Evolutionary conservation across 352 stramenopile genomes (phyloP).

Genomic region (Phytophthora fragariaefolia): DNA sequence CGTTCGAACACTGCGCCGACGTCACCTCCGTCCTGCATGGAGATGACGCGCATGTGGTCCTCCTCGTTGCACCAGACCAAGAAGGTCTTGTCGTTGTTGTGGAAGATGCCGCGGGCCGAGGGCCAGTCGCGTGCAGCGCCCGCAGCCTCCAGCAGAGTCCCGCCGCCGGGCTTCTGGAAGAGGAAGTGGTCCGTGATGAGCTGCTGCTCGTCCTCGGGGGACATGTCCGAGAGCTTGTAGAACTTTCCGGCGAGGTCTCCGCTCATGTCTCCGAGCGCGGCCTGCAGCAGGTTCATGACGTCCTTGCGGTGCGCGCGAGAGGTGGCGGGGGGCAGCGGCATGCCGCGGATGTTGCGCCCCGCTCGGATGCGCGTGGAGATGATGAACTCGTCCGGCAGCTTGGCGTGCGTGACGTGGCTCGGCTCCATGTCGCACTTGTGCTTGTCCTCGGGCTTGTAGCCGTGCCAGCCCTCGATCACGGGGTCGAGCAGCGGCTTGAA

Average conservation of each 20-base stretch:
- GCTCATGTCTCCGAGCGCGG: slow-evolving; percentile 75
- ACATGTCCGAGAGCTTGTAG: slow-evolving; percentile 83
- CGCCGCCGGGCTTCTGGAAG: slow-evolving; percentile 93
- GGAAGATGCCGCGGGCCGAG: slow-evolving; percentile 92
- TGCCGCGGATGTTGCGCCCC: slow-evolving; percentile 82
- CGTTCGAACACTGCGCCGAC: slow-evolving; percentile 92
- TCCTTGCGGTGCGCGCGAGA: slow-evolving; percentile 82
- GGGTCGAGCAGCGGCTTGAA: slow-evolving; percentile 82
- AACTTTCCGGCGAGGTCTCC: slow-evolving; percentile 79
- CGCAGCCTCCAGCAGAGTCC: slow-evolving; percentile 82
- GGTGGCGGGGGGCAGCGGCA: slow-evolving; percentile 84
- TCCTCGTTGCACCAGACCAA: slow-evolving; percentile 92
- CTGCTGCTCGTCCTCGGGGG: slow-evolving; percentile 89
- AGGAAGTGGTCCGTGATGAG: slow-evolving; percentile 92
- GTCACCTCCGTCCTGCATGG: slow-evolving; percentile 91
- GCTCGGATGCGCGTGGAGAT: slow-evolving; percentile 84
- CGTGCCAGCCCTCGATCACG: slow-evolving; percentile 76
- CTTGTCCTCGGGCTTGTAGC: slow-evolving; percentile 62
- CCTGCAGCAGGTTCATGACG: slow-evolving; percentile 87
- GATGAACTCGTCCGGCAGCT: slow-evolving; percentile 77
- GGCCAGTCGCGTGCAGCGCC: slow-evolving; percentile 93
- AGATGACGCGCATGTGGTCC: slow-evolving; percentile 92
- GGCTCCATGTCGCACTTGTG: slow-evolving; percentile 82
- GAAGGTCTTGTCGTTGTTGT: slow-evolving; percentile 92
- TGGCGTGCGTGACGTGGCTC: slow-evolving; percentile 65